A percentile compares a stretch with the other conserved stretches of the same genome.
Evolutionary conservation across 2,329 filamentous ascomycete species (phyloP).

Genomic region (Emmonsiellopsis sp.): DNA sequence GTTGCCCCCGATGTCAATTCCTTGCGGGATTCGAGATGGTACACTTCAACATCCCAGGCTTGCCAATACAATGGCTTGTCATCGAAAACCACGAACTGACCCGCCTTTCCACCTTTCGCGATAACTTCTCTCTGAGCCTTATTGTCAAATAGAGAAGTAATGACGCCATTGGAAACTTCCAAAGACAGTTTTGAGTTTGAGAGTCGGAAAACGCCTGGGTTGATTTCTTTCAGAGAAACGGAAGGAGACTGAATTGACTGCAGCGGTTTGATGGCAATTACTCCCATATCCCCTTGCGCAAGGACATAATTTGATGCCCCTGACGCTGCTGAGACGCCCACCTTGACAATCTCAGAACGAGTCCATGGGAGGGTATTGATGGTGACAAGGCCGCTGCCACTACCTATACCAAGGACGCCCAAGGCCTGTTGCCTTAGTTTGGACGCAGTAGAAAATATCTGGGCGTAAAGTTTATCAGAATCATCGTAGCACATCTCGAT

Average conservation of each 20-base stretch:
- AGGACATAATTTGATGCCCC: conserved; percentile 31
- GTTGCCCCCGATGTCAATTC: conserved; percentile 63
- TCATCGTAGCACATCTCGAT: conserved; percentile 99
- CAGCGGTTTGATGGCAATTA: conserved; percentile 27
- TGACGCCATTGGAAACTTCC: conserved; percentile 62
- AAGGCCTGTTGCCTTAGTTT: conserved; percentile 63
- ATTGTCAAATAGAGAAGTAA: conserved; percentile 77
- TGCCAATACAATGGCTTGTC: conserved; percentile 98
- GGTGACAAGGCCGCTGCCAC: conserved; percentile 46
- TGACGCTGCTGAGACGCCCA: conserved; percentile 36
- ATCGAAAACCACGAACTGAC: conserved; percentile 89
- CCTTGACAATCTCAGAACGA: conserved; percentile 62
- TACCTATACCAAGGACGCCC: conserved; percentile 54
- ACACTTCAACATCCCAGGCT: conserved; percentile 97
- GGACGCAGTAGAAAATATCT: conserved; percentile 70
- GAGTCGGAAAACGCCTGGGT: conserved; percentile 62
- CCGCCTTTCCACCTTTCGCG: conserved; percentile 63
- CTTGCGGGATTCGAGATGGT: conserved; percentile 77
- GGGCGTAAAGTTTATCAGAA: conserved; percentile 78
- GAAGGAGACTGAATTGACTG: conserved; percentile 17
- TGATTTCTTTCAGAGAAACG: conserved; percentile 43
- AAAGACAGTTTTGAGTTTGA: conserved; percentile 70
- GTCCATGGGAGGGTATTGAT: conserved; percentile 85
- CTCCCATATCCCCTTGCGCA: conserved; percentile 39
- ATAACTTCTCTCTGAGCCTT: conserved; percentile 67